Base-by-base conservation (phyloP, 345 rosid genomes). In the Lumnitzera littorea region DNA sequence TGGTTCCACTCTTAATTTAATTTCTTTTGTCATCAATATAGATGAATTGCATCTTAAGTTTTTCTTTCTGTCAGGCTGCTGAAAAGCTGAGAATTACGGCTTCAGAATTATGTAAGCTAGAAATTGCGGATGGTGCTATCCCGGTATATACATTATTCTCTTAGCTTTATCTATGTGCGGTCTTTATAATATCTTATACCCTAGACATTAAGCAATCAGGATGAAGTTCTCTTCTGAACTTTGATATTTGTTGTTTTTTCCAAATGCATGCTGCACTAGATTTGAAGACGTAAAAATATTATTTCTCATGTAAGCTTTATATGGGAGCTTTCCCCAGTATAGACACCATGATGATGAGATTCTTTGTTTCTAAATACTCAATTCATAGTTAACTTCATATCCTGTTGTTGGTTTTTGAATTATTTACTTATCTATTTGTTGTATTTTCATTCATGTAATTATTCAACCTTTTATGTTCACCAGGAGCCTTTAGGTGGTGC, bases 401-500 rank as follows among this genome's bases (percentile, higher is more conserved):
- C 24, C 20, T 12, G 15, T 31, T 31, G 12, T 41, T 57, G 49
- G 48, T 12, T 29, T 58, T n/a, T 15, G 41, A 58, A 15, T 2
- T 12, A 9, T 46, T 36, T 1, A 1, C 10, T 1, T 5, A 57
- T 17, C n/a, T 14, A 23, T 60, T 59, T 57, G 56, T 50, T 62
- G 12, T 64, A 57, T 47, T 27, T 63, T 55, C 20, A 57, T 15
- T 46, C 62, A 57, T 24, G 43, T 61, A 24, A 15, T 24, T 58
- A 13, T 49, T 76, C 57, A 56, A 60, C 53, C 56, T 43, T 11
- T 4, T 51, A 53, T 53, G 20, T 67, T 69, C 56, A 24, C 68
- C 77, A 91, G 98, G 98, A 91, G 71, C 98, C 98, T 13, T 86
- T 88, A 62, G 98, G 95, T 54, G 98, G 98, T 27, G 98, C 98